Conservation (phyloP, 352 stramenopile species). For the Phytophthora quininea region DNA sequence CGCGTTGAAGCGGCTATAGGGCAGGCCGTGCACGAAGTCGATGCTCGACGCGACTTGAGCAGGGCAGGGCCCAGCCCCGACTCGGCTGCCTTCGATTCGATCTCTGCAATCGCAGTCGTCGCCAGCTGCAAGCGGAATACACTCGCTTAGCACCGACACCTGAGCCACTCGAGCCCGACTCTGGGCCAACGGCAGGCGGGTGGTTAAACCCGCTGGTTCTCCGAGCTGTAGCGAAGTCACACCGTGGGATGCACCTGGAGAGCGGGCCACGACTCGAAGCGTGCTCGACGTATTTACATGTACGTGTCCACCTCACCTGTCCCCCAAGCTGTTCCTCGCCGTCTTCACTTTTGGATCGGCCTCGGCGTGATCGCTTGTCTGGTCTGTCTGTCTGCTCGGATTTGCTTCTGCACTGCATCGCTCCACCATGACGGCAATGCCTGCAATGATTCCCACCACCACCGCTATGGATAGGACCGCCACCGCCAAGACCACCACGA, state of each 20-base stretch:
- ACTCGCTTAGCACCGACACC: not conserved
- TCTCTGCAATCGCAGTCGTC: not conserved
- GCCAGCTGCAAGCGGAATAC: slow-evolving; percentile 17
- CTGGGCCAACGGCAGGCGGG: not conserved
- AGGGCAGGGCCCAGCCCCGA: slow-evolving; percentile 9
- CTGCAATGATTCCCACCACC: not conserved
- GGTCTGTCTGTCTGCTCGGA: no score
- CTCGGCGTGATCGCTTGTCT: slow-evolving; percentile 8
- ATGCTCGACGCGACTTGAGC: slow-evolving; percentile 20
- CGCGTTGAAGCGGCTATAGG: not conserved
- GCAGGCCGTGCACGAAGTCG: not conserved
- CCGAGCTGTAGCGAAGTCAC: not conserved
- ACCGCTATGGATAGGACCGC: not conserved
- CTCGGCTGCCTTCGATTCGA: slow-evolving; percentile 5
- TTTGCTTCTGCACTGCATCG: not conserved
- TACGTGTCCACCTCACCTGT: not conserved
- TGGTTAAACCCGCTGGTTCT: slow-evolving; percentile 3
- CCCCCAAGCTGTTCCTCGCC: not conserved
- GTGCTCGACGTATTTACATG: not conserved
- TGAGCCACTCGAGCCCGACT: not conserved
- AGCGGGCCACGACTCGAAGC: not conserved
- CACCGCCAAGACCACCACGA: not conserved
- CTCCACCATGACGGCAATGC: not conserved
- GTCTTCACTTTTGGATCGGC: slow-evolving; percentile 11
- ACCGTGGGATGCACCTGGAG: not conserved